A percentile compares a stretch with the other conserved stretches of the same genome.
Evolutionary conservation across 805 yeast species (phyloP).

Genomic region (Cephaloascus fragrans): DNA sequence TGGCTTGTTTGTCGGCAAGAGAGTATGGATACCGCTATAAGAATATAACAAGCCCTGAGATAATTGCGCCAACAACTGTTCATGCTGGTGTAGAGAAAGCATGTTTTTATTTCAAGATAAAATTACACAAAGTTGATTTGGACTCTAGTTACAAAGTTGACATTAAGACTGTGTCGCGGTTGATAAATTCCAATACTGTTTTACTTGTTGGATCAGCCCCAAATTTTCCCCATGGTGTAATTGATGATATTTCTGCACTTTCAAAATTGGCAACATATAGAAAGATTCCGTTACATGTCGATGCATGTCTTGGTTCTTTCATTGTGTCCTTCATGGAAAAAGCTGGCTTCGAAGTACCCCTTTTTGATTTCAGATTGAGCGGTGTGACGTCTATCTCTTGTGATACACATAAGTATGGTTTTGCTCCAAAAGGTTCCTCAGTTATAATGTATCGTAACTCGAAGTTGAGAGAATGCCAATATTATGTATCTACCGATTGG

Average conservation of each 20-base stretch:
- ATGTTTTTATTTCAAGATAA: conserved; percentile 81
- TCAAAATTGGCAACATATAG: conserved; percentile 55
- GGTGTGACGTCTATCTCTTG: conserved; percentile 97
- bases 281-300: conserved; percentile 87
- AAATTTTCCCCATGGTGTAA: conserved; percentile 92
- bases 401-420: conserved; percentile 98
- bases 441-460: conserved; percentile 77
- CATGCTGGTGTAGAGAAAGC: conserved; percentile 97
- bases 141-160: conserved; percentile 70
- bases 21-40: conserved; percentile 51
- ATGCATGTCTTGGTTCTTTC: conserved; percentile 92
- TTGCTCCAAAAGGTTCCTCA: conserved; percentile 96
- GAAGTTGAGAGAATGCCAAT: conserved; percentile 68
- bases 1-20: conserved; percentile 85
- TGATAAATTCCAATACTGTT: conserved; percentile 73
- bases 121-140: conserved; percentile 68
- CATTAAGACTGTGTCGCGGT: conserved; percentile 44
- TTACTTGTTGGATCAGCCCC: conserved; percentile 91
- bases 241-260: conserved; percentile 76
- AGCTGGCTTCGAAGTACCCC: conserved; percentile 42
- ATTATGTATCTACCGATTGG: conserved; percentile 80
- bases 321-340: conserved; percentile 70
- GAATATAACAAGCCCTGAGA: conserved; percentile 69
- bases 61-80: conserved; percentile 79
- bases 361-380: conserved; percentile 77